Percentiles rank a stretch among this genome's conserved stretches.
Conservation (phyloP, 164 flowering plant species). For the Tetrastigma voinierianum region DNA sequence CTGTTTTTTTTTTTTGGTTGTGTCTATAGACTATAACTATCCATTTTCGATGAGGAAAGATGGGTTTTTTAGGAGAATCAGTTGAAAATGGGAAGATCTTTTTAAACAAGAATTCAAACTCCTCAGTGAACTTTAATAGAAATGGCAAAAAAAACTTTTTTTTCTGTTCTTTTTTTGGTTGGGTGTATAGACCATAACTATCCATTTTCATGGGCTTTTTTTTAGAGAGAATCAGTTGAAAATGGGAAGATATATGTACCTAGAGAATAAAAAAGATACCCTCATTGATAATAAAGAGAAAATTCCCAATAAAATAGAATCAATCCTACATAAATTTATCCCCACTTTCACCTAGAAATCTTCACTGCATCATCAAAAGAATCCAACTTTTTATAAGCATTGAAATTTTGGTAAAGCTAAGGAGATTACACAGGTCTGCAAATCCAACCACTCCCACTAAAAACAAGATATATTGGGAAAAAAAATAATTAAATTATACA, state of each 20-base stretch:
- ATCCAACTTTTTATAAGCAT: neutral
- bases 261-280: conserved; percentile 11
- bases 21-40: too few species aligned
- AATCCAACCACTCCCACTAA: neutral
- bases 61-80: too few species aligned
- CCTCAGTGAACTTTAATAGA: too few species aligned
- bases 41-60: too few species aligned
- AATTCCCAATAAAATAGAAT: conserved; percentile 9
- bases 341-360: neutral
- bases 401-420: conserved; percentile 1
- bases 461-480: neutral
- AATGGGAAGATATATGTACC: neutral
- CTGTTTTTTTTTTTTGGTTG: too few species aligned
- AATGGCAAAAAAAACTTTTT: too few species aligned
- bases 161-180: too few species aligned
- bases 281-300: conserved; percentile 12
- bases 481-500: neutral
- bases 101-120: too few species aligned
- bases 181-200: too few species aligned
- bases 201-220: too few species aligned
- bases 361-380: neutral
- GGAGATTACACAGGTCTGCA: neutral
- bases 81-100: too few species aligned
- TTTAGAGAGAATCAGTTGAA: neutral
- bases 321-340: conserved; percentile 5